Conservation (phyloP, 768 basidiomycete species). For the Pleurotus djamor region DNA sequence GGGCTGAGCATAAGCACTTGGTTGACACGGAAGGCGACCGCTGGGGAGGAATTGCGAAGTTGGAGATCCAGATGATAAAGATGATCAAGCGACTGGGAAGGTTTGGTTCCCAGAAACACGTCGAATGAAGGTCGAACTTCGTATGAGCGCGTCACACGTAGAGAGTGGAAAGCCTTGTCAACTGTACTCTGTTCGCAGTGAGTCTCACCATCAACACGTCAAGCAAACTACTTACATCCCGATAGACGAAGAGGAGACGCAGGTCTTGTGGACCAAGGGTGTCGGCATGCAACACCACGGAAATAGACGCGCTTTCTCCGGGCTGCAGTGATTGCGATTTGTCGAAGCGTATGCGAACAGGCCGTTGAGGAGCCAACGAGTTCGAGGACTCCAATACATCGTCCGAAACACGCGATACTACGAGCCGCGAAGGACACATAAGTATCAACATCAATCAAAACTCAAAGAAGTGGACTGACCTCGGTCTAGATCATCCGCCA, state of each 20-base stretch:
- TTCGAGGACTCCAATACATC: constrained; percentile 51
- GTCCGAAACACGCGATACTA: constrained; percentile 11
- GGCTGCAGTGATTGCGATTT: constrained; percentile 33
- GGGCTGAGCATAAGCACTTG: constrained; percentile 70
- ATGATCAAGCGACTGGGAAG: constrained; percentile 44
- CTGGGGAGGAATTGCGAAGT: constrained; percentile 47
- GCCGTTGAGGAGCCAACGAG: constrained; percentile 43
- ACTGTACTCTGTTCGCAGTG: constrained; percentile 33
- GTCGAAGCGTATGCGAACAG: constrained; percentile 42
- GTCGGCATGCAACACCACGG: constrained; percentile 53
- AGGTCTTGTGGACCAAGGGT: constrained; percentile 47
- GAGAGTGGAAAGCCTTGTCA: constrained; percentile 52
- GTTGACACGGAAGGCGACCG: constrained; percentile 40
- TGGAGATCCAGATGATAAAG: constrained; percentile 55
- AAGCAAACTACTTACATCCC: constrained; percentile 40
- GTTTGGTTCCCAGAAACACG: constrained; percentile 46
- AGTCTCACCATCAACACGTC: constrained; percentile 10
- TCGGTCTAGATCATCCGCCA: constrained; percentile 14
- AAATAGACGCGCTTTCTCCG: constrained; percentile 46
- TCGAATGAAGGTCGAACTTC: constrained; percentile 62
- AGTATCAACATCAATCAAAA: neutral
- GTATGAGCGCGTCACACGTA: constrained; percentile 50
- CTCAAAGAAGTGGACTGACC: neutral
- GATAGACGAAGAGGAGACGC: constrained; percentile 63
- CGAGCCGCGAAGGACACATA: too few species aligned